Evolutionary conservation across 2,329 filamentous ascomycete species (phyloP), one percentile per base, ranked within the genome.

Genomic region (Trichoderma oligosporum): DNA sequence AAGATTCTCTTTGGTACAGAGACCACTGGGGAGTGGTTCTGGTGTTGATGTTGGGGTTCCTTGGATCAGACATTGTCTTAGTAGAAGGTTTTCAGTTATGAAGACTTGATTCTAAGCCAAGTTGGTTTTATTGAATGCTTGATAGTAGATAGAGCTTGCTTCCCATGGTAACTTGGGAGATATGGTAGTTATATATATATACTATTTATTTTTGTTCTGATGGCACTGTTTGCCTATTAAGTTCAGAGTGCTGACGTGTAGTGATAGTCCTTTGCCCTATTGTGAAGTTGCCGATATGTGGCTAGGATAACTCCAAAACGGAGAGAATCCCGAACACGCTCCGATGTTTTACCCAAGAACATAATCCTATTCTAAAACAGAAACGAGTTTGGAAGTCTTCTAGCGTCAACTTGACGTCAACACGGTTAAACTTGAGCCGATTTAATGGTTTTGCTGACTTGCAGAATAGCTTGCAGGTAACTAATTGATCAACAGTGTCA

Each of bases 11-110:
- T 16, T 56, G 54, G 20, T 56, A 56, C 14, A 56, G 44, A 25
- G 54, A 33, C 54, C 54, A 56, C 41, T 56, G 54, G 24, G 54
- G 54, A n/a, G 54, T 56, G 27, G 54, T 49, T 12, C 54, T 47
- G 45, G 24, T 56, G 4, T 35, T 42, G 35, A 56, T 56, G 44
- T 56, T 56, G 44, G 54, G 54, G 44, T 56, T 56, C 25, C 42
- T 56, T 14, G 54, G 54, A 18, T 56, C 54, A 49, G 54, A 56
- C 54, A 56, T 56, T n/a, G 35, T 56, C 4, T 6, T 14, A n/a
- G n/a, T 7, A 8, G 24, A 27, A 24, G 2, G 12, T 4, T 4
- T 5, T 52, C 22, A 22, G 4, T 12, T 52, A n/a, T n/a, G 18
- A 39, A 25, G 12, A 12, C 12, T 49, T 49, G 22, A 18, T 29